A percentile compares a stretch with the other conserved stretches of the same genome.
Evolutionary conservation across 2,329 filamentous ascomycete genomes (phyloP).

Genomic region (Apiospora malaysiana): DNA sequence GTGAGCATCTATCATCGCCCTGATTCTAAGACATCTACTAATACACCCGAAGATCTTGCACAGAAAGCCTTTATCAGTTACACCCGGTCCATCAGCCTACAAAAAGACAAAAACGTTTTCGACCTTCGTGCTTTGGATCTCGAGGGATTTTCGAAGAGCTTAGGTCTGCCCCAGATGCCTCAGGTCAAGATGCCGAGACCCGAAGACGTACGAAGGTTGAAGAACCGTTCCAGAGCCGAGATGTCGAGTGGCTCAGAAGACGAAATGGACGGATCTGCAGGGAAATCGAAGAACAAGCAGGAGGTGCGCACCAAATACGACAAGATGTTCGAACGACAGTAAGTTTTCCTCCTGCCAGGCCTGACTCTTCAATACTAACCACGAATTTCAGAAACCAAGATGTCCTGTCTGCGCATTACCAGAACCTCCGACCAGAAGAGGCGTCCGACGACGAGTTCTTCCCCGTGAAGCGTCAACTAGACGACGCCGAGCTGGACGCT

Average conservation of each 20-base stretch:
- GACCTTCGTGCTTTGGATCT: conserved; percentile 81
- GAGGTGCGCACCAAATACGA: conserved; percentile 93
- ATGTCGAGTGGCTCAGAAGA: conserved; percentile 67
- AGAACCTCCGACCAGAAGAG: conserved; percentile 76
- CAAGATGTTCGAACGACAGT: conserved; percentile 87
- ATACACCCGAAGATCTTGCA: conserved; percentile 87
- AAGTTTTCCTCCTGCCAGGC: not conserved
- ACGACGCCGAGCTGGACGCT: conserved; percentile 67
- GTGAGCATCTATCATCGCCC: not conserved
- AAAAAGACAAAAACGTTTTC: conserved; percentile 92
- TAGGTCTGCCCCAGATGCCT: conserved; percentile 89
- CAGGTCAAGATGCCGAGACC: conserved; percentile 94
- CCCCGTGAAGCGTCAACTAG: conserved; percentile 85
- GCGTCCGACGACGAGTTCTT: conserved; percentile 79
- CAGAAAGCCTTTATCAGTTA: conserved; percentile 97
- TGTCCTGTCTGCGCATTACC: conserved; percentile 91
- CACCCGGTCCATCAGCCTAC: conserved; percentile 80
- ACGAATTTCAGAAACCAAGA: conserved; percentile 77
- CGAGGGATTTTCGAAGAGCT: conserved; percentile 82
- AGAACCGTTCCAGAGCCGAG: conserved; percentile 79
- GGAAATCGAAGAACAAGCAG: conserved; percentile 66
- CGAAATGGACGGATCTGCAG: conserved; percentile 61
- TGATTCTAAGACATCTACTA: not conserved
- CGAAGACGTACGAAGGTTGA: conserved; percentile 82
- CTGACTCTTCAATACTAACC: not conserved